A percentile compares a stretch with the other conserved stretches of the same genome.
phyloP scores from a whole-genome alignment of 306 rosid genomes.

The Trifolium repens region DNA sequence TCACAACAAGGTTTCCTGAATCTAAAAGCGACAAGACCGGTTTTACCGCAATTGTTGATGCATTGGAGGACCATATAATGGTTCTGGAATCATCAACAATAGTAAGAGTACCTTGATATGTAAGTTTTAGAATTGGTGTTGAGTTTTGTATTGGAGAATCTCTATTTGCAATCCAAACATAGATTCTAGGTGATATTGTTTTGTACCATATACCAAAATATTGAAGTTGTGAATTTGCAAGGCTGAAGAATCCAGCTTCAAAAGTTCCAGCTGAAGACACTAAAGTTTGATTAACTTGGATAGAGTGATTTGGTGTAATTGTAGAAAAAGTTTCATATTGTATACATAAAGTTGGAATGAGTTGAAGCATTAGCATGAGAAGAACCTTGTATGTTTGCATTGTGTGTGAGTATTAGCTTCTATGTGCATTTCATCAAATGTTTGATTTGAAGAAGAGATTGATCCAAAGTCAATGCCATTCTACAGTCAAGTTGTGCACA shows the following conservation, averaged over 20 bases:
- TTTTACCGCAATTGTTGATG: conserved; percentile 6
- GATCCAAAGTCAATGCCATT: too few species aligned
- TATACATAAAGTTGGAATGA: not conserved
- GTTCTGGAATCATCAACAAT: conserved; percentile 35
- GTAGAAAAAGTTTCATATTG: not conserved
- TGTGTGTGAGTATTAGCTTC: not conserved
- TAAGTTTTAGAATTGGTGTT: conserved; percentile 5
- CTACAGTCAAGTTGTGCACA: too few species aligned
- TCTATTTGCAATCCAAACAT: conserved; percentile 35
- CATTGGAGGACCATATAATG: conserved; percentile 36
- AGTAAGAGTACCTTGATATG: not conserved
- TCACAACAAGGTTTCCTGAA: conserved; percentile 43
- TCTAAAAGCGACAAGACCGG: conserved; percentile 37
- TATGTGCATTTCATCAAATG: not conserved
- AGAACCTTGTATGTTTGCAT: not conserved
- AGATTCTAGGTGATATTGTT: conserved; percentile 8
- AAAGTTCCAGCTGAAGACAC: not conserved
- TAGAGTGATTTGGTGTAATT: not conserved
- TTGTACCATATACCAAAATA: conserved; percentile 34
- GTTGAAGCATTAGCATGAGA: not conserved
- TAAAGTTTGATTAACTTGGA: not conserved
- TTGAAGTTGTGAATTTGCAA: not conserved
- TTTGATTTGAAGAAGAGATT: not conserved
- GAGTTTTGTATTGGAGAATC: conserved; percentile 18
- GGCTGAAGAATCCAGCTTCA: not conserved